A percentile compares a stretch with the other conserved stretches of the same genome.
These are phyloP conservation scores for Durio zibethinus DNA, from an alignment of 345 rosid genomes.

Conservation along the genomic window DNA sequence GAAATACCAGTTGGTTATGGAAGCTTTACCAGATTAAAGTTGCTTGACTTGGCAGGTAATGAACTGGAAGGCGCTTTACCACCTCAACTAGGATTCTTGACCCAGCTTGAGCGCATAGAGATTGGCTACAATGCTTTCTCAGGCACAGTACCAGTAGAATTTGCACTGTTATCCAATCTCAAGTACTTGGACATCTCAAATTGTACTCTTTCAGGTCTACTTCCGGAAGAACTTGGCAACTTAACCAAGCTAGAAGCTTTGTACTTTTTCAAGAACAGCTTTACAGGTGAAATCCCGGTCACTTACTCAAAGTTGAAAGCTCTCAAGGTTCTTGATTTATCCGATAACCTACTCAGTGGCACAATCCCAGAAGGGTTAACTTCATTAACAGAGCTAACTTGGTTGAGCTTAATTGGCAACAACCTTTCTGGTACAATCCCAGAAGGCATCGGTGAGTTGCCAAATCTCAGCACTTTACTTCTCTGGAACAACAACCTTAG, in stretches of 20 bases:
- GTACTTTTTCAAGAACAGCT: conserved; percentile 49
- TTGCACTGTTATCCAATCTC: conserved; percentile 48
- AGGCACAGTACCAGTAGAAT: conserved; percentile 66
- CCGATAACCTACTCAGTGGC: conserved; percentile 67
- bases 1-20: conserved; percentile 67
- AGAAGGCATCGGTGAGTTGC: conserved; percentile 54
- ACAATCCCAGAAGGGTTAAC: conserved; percentile 53
- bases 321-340: conserved; percentile 58
- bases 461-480: conserved; percentile 46
- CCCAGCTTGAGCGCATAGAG: conserved; percentile 61
- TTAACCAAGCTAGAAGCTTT: conserved; percentile 54
- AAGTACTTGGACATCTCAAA: conserved; percentile 62
- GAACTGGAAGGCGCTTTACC: conserved; percentile 59
- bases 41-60: conserved; percentile 72
- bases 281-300: conserved; percentile 67
- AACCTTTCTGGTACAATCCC: conserved; percentile 63
- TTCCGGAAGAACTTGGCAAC: conserved; percentile 59
- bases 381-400: conserved; percentile 48
- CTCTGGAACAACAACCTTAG: conserved; percentile 75
- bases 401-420: conserved; percentile 64
- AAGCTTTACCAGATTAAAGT: conserved; percentile 47
- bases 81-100: conserved; percentile 53
- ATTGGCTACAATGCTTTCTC: conserved; percentile 68
- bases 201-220: conserved; percentile 61
- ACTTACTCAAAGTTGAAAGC: conserved; percentile 49